Evolutionary conservation across 1,139 yeast species (phyloP), one percentile per base, ranked within the genome.

Genomic region (Tardiomyces blankii): DNA sequence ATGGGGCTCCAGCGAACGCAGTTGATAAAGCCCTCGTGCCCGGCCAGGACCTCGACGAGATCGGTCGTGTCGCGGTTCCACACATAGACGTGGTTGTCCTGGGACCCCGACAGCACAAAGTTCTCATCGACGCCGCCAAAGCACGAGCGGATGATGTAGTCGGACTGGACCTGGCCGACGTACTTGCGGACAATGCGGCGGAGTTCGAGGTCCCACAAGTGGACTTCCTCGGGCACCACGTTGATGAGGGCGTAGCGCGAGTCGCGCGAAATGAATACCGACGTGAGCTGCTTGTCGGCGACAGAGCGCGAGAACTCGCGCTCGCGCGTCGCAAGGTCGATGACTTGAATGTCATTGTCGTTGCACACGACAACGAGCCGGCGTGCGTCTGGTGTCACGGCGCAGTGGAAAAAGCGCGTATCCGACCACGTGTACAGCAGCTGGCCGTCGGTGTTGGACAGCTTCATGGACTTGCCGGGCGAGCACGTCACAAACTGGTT

Each of bases 51-150:
- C 11, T 80, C 80, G 2, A 88, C 66, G 27, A 87, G 70, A 49
- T 82, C 80, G 4, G 94, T 91, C 19, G 81, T 79, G 46, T 74
- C 73, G 39, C 83, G 70, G 56, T 85, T 86, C 95, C 96, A 88
- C 6, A 88, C 68, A 62, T 81, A 87, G 3, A 87, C 74, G 49
- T 74, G 72, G 0, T 91, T 88, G 59, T 86, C 93, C 57, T 84
- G 93, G 42, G 93, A 80, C 1, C 96, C 96, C 54, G 89, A 79
- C 16, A 84, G 67, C 0, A 87, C 77, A 44, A 86, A 67, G 51
- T 80, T 81, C 56, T 83, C 94, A 49, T 77, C 73, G 33, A 69
- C 69, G 3, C 75, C 75, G 0, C 95, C 95, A 61, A 88, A 82
- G 53, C 88, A 74, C 0, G 95, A 82, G 38, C 96, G 71, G 27